These are phyloP conservation scores for Wickerhamiella slavikovae DNA, from an alignment of 805 yeast species.

Conservation along the genomic window DNA sequence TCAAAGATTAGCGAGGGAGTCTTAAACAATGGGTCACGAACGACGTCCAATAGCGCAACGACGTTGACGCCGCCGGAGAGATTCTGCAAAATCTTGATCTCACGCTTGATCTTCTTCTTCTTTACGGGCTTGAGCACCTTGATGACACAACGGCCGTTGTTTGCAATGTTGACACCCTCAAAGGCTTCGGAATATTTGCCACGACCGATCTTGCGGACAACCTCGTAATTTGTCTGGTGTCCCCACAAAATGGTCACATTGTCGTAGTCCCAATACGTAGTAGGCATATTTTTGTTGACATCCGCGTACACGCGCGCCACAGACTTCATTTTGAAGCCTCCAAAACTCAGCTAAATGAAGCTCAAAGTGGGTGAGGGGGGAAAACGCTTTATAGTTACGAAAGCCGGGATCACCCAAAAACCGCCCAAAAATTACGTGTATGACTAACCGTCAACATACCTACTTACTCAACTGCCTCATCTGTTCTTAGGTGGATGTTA, in stretches of 20 bases:
- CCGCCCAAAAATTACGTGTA: not conserved
- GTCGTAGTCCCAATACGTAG: constrained; percentile 69
- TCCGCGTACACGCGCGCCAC: constrained; percentile 65
- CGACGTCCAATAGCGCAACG: constrained; percentile 58
- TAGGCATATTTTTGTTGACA: constrained; percentile 56
- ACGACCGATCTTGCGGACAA: constrained; percentile 65
- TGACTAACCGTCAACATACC: not conserved
- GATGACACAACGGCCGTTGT: constrained; percentile 52
- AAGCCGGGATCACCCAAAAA: not conserved
- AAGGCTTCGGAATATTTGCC: constrained; percentile 92
- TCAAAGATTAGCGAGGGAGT: constrained; percentile 83
- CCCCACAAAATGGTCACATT: constrained; percentile 67
- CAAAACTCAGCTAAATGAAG: constrained; percentile 5
- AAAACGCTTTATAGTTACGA: not conserved
- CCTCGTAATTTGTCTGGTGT: constrained; percentile 65
- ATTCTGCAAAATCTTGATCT: constrained; percentile 70
- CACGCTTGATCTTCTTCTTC: constrained; percentile 79
- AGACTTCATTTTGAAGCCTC: constrained; percentile 17
- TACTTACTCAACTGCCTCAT: not conserved
- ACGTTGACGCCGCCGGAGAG: constrained; percentile 69
- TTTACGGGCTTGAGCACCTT: constrained; percentile 88
- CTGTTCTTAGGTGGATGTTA: not conserved
- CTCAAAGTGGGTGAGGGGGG: not conserved
- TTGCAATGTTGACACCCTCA: constrained; percentile 45
- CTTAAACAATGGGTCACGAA: constrained; percentile 54